phyloP scores from a whole-genome alignment of 345 rosid species.

The Rhizophora apiculata region DNA sequence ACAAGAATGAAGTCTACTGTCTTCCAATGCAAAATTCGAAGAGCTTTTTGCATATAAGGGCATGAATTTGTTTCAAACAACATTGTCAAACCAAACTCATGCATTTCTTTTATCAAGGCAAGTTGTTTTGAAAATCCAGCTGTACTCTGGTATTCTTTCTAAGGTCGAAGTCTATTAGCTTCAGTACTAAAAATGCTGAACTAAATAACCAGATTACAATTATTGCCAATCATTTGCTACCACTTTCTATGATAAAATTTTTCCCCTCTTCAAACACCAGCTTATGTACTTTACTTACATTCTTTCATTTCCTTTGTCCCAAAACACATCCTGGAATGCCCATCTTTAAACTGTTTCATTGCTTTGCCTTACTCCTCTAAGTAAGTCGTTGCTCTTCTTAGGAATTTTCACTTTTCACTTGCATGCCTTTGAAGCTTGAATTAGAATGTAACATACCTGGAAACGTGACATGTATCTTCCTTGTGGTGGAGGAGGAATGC shows the following conservation, averaged over 20 bases:
- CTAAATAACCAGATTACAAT: too few relatives aligned
- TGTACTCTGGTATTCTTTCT: too few relatives aligned
- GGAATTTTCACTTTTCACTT: not conserved
- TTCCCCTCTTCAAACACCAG: not conserved
- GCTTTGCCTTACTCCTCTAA: too few relatives aligned
- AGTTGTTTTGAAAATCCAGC: too few relatives aligned
- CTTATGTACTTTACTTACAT: not conserved
- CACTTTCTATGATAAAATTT: too few relatives aligned
- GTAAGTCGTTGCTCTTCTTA: too few relatives aligned
- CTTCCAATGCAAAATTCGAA: not conserved
- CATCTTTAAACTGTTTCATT: not conserved
- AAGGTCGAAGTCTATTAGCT: too few relatives aligned
- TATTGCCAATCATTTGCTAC: not conserved
- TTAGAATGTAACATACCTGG: slow-evolving; percentile 40
- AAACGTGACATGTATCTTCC: slow-evolving; percentile 80
- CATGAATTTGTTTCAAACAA: too few relatives aligned
- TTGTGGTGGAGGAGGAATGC: slow-evolving; percentile 90
- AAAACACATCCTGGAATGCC: not conserved
- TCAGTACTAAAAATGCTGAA: too few relatives aligned
- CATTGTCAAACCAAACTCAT: too few relatives aligned
- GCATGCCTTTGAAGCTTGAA: not conserved
- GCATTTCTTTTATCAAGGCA: too few relatives aligned
- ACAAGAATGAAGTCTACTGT: not conserved
- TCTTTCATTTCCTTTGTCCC: not conserved
- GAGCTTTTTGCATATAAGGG: too few relatives aligned